These are phyloP conservation scores for Salvia rosmarinus DNA, from an alignment of 257 asterid species.

Conservation along the genomic window DNA sequence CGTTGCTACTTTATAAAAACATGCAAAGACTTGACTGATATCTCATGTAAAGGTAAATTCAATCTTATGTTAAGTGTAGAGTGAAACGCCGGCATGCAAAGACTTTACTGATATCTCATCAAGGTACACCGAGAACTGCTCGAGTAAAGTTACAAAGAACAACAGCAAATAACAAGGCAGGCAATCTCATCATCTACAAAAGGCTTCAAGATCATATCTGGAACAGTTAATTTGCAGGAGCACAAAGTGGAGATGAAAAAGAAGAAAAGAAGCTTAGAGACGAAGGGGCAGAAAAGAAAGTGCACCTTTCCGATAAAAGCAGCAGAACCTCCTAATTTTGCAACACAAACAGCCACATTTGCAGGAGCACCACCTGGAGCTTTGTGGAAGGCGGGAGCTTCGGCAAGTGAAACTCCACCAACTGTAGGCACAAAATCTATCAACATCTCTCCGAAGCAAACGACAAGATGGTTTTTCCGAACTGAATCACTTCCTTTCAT, in stretches of 20 bases:
- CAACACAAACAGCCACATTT: conserved; percentile 83
- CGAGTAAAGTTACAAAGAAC: background rate
- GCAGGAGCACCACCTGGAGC: conserved; percentile 97
- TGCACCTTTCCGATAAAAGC: conserved; percentile 88
- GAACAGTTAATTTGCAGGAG: background rate
- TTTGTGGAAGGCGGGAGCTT: conserved; percentile 85
- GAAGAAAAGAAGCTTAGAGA: background rate
- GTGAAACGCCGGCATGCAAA: background rate
- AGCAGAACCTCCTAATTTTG: conserved; percentile 86
- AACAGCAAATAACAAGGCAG: background rate
- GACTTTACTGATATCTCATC: background rate
- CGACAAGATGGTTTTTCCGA: conserved; percentile 51
- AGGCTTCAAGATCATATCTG: conserved; percentile 7
- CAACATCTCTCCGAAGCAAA: conserved; percentile 92
- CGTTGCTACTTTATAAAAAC: background rate
- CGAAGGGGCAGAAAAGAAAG: conserved; percentile 15
- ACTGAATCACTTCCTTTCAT: conserved; percentile 44
- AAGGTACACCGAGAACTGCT: conserved; percentile 7
- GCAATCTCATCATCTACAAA: conserved; percentile 19
- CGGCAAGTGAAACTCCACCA: conserved; percentile 85
- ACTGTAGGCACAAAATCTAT: conserved; percentile 93
- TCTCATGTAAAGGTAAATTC: background rate
- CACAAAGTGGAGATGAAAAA: background rate
- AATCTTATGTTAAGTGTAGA: background rate
- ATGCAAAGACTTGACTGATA: background rate